Conservation (phyloP, 1,284 basidiomycete genomes). For the Peniophora sp. region DNA sequence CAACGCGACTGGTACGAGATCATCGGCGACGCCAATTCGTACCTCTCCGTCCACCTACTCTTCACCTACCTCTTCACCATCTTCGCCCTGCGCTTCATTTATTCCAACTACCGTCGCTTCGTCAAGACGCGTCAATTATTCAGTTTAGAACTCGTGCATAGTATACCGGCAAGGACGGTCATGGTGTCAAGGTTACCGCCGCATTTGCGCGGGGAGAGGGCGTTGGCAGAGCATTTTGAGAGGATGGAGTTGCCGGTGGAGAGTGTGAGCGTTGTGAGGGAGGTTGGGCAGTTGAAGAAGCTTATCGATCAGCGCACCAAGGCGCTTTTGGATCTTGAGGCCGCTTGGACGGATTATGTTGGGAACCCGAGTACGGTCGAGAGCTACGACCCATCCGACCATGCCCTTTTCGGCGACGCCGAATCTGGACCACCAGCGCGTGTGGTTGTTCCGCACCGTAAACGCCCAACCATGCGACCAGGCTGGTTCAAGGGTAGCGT, state of each 20-base stretch:
- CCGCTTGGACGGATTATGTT: slow-evolving; percentile 83
- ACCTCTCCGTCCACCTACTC: slow-evolving; percentile 80
- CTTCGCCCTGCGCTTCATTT: slow-evolving; percentile 79
- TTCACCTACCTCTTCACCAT: slow-evolving; percentile 93
- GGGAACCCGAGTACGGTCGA: slow-evolving; percentile 85
- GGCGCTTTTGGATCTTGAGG: slow-evolving; percentile 74
- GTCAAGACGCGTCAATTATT: slow-evolving; percentile 90
- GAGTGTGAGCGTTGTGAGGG: slow-evolving; percentile 84
- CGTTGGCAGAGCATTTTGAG: slow-evolving; percentile 92
- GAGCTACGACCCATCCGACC: slow-evolving; percentile 62
- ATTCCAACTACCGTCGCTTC: slow-evolving; percentile 86
- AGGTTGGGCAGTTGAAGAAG: slow-evolving; percentile 67
- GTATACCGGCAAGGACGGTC: slow-evolving; percentile 89
- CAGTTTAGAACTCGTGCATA: slow-evolving; percentile 89
- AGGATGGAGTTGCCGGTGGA: slow-evolving; percentile 75
- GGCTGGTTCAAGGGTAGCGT: slow-evolving; percentile 65
- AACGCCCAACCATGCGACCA: slow-evolving; percentile 61
- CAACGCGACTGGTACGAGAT: slow-evolving; percentile 76
- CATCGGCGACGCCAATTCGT: slow-evolving; percentile 79
- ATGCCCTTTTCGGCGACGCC: slow-evolving; percentile 44
- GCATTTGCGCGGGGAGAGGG: slow-evolving; percentile 78
- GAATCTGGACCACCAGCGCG: slow-evolving; percentile 40
- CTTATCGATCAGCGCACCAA: slow-evolving; percentile 74
- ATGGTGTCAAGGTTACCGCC: slow-evolving; percentile 79
- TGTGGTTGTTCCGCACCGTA: slow-evolving; percentile 67